Evolutionary conservation across 768 basidiomycete genomes (phyloP), one percentile per base, ranked within the genome.

Genomic region (Leccinum boreale): DNA sequence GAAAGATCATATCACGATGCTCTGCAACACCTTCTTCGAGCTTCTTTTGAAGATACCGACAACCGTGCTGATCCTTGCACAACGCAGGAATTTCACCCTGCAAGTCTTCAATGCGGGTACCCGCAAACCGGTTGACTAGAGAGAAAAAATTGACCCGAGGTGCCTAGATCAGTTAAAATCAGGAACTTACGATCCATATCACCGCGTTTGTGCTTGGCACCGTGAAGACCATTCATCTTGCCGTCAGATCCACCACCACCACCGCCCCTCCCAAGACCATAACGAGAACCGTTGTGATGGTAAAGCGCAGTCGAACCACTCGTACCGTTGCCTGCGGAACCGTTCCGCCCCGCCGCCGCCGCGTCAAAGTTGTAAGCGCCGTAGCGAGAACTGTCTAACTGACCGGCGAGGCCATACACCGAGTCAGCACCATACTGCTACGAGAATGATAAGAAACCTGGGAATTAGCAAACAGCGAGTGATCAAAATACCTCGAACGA

Each of bases 21-120:
- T 96, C 95, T 5, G 96, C 83, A 58, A 89, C 85, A 55, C 92
- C 92, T 69, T 99, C 97, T 72, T 99, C 97, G 24, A 99, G 81
- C 75, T 98, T 98, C 85, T 98, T 98, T 76, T 99, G 97, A 57
- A 99, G 77, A 70, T 98, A 99, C 35, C 97, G 85, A 70, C 97
- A 99, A 3, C 97, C 97, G 73, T 98, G 96, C 74, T 99, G 97
- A 74, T 99, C 97, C 73, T 98, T 98, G 84, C 97, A 98, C 17
- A 99, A 75, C 1, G 85, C 79, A 14, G 94, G 86, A 58, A 99
- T 96, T 74, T 99, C 96, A 58, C 96, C 96, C 63, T 90, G 88
- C 23, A 99, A 77, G 67, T 99, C 97, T 70, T 99, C 97, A 54
- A 99, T 79, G 45, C 94, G 87, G 29, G 94, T 95, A 7, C 96